Conservation (phyloP, 2,329 filamentous ascomycete species). For the Neonectria sp. region DNA sequence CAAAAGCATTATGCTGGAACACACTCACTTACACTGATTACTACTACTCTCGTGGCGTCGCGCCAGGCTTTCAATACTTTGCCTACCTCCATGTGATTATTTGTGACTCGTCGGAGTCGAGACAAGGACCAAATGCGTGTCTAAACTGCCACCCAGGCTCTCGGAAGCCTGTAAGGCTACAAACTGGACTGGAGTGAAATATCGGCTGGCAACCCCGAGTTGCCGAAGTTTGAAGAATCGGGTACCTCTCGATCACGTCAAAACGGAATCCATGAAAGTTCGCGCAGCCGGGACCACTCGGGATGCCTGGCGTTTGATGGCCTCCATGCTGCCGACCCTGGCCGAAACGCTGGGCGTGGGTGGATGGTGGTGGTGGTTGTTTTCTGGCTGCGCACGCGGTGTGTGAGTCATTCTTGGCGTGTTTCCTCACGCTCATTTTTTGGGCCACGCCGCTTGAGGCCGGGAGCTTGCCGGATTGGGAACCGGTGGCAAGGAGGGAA, state of each 20-base stretch:
- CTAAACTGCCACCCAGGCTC: conserved; percentile 1
- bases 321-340: background rate
- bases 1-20: conserved; percentile 50
- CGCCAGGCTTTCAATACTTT: conserved; percentile 5
- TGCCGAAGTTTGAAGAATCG: background rate
- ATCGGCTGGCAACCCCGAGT: background rate
- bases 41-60: conserved; percentile 9
- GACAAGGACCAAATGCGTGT: background rate
- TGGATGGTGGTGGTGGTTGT: conserved; percentile 28
- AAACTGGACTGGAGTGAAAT: background rate
- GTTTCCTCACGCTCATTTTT: conserved; percentile 30
- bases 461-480: conserved; percentile 45
- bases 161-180: conserved; percentile 12
- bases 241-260: conserved; percentile 4
- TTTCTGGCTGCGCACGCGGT: conserved; percentile 41
- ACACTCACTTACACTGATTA: conserved; percentile 27
- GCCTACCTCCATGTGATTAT: conserved; percentile 12
- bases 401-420: conserved; percentile 49
- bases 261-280: background rate
- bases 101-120: conserved; percentile 12
- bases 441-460: conserved; percentile 31
- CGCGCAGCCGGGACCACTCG: conserved; percentile 4
- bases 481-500: conserved; percentile 38
- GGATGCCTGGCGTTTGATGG: conserved; percentile 8
- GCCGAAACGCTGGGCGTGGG: conserved; percentile 35